Evolutionary conservation across 2,329 filamentous ascomycete genomes (phyloP).

Genomic region (Aurifilum marmelostoma): DNA sequence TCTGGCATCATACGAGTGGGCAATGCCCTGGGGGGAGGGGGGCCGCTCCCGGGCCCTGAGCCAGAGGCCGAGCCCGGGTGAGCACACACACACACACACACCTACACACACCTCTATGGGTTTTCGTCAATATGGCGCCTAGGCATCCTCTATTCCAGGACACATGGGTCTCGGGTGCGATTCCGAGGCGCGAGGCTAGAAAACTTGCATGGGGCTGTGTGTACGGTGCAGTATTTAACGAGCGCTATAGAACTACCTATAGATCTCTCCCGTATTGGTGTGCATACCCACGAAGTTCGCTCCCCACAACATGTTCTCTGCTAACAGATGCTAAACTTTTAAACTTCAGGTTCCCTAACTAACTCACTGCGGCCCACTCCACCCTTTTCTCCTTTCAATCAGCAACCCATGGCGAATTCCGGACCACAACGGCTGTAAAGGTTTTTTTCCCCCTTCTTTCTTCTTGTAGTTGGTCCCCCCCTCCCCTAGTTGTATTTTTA

Average conservation of each 20-base stretch:
- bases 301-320: background rate
- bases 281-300: too few species aligned
- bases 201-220: background rate
- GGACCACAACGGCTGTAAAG: slow-evolving; percentile 18
- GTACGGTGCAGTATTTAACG: slow-evolving; percentile 1
- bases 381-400: background rate
- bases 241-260: background rate
- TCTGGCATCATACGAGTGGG: slow-evolving; percentile 28
- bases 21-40: slow-evolving; percentile 8
- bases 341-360: background rate
- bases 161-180: slow-evolving; percentile 11
- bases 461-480: background rate
- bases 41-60: slow-evolving; percentile 8
- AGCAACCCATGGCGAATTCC: slow-evolving; percentile 24
- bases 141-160: background rate
- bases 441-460: background rate
- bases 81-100: background rate
- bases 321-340: slow-evolving; percentile 3
- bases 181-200: background rate
- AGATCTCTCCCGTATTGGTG: background rate
- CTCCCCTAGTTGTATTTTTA: background rate
- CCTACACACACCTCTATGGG: background rate
- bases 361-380: background rate
- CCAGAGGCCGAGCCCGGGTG: slow-evolving; percentile 20
- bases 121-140: background rate